Base-by-base conservation (phyloP, 176 grass and related monocot genomes). In the Triticum turgidum region DNA sequence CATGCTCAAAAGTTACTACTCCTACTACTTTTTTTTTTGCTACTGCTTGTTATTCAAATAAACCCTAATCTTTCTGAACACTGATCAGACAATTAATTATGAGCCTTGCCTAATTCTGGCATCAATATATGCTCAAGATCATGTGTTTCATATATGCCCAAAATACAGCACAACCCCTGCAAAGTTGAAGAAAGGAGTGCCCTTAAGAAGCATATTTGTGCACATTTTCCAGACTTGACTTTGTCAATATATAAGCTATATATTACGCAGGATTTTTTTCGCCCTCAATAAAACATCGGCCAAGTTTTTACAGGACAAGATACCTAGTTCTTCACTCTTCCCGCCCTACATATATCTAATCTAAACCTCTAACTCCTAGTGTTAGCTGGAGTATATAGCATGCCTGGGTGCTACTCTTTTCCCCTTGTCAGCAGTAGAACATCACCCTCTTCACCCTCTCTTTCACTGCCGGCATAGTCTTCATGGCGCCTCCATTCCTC, bases 401-500 rank as follows among this genome's bases (percentile, higher is more conserved):
- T 13, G 61, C 27, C 38, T 3, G 64, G 38, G 24, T 79, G 27
- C 52, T 42, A 89, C 62, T 38, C 80, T 27, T 82, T 10, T 49
- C 12, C 3, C 76, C 44, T 30, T 65, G 35, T 88, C 30, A 95
- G 59, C 88, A 95, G 78, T 92, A 95, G 82, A 95, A 95, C 90
- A 92, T 92, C 65, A 95, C 93, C 85, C 70, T 94, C 87, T 94
- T 94, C 74, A 94, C 92, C 88, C 35, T 95, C 74, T 95, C 93
- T 81, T 92, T 92, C 63, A 92, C 79, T 2, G 88, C 88, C 0
- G 90, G 90, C 42, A 95, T 61, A 4, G 83, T 88, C 44, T 88
- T 90, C 39, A 95, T 80, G n/a, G 73, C 35, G 1, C 69, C 21
- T 78, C 82, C 90, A 62, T 88, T 85, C 14, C 32, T 54, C 9